Base-by-base conservation (phyloP, 768 basidiomycete genomes). In the Scleroderma bovista region DNA sequence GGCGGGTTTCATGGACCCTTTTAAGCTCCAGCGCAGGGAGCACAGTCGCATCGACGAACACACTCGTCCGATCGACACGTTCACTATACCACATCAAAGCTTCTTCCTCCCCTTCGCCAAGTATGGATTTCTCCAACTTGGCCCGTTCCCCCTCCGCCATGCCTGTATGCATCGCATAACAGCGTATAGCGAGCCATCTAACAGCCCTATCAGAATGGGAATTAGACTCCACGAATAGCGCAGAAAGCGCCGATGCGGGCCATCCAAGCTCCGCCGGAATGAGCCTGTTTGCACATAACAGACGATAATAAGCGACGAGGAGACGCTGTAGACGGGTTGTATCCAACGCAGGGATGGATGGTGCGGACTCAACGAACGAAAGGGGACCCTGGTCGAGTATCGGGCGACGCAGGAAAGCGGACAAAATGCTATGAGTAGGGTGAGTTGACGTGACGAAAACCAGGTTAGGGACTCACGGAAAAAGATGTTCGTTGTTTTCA, bases 231-330 rank as follows among this genome's bases (percentile, higher is more conserved):
- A 59, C 64, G 40, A 81, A 68, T 3, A 83, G 63, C 16, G 53
- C 46, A 24, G 73, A 72, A 10, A 84, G 64, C 6, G 71, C 65
- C 1, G 68, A 60, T 13, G 70, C 46, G 2, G 79, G 64, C 92
- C 93, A 95, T 31, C 67, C 58, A n/a, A 83, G 68, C 15, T 78
- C 68, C 15, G 60, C 52, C 2, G 90, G 84, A 17, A 93, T 74
- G 53, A 80, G 71, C 15, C 82, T 81, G 63, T 89, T 92, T 20
- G 81, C 81, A 60, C 77, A 75, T 16, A 93, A 72, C 44, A 95
- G 75, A 34, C 93, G 84, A 61, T 88, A 88, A 60, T 93, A 90
- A 1, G 88, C 79, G 39, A 95, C 73, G 29, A 96, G 76, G 0
- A 87, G 65, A 44, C 73, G 72, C 20, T 93, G 88, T 12, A 93